phyloP scores from a whole-genome alignment of 345 rosid species.

The Fremontodendron californicum region DNA sequence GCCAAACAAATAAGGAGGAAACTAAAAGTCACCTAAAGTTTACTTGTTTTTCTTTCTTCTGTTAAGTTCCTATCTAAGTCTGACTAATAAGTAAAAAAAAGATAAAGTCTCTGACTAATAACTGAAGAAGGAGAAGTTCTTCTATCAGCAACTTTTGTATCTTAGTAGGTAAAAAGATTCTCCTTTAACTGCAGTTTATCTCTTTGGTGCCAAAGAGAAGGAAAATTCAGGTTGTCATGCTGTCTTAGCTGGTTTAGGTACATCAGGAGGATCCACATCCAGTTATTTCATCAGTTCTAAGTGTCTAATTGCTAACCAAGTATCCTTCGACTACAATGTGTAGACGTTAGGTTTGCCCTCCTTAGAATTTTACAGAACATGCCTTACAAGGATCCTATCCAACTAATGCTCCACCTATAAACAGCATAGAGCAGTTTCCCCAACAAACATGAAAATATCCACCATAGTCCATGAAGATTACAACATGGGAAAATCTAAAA shows the following conservation, averaged over 20 bases:
- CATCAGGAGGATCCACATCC: not conserved
- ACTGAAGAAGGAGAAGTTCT: not conserved
- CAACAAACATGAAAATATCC: no score
- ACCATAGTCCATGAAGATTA: not conserved
- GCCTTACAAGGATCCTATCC: not conserved
- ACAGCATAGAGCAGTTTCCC: not conserved
- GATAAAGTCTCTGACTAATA: not conserved
- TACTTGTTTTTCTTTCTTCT: not conserved
- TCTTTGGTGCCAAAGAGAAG: not conserved
- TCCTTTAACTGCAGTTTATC: not conserved
- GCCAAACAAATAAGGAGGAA: slow-evolving; percentile 3
- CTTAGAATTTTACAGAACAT: not conserved
- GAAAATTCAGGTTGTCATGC: not conserved
- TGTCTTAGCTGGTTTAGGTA: not conserved
- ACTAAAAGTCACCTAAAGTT: not conserved
- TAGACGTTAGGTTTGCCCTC: not conserved
- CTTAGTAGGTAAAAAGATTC: not conserved
- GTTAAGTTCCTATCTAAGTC: not conserved
- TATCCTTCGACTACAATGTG: not conserved
- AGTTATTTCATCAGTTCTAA: not conserved
- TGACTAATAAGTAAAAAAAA: not conserved
- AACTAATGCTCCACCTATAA: not conserved
- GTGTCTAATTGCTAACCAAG: not conserved
- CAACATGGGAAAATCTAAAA: not conserved
- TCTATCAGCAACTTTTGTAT: not conserved